Evolutionary conservation across 352 stramenopile genomes (phyloP).

Genomic region (Globisporangium radiosum): DNA sequence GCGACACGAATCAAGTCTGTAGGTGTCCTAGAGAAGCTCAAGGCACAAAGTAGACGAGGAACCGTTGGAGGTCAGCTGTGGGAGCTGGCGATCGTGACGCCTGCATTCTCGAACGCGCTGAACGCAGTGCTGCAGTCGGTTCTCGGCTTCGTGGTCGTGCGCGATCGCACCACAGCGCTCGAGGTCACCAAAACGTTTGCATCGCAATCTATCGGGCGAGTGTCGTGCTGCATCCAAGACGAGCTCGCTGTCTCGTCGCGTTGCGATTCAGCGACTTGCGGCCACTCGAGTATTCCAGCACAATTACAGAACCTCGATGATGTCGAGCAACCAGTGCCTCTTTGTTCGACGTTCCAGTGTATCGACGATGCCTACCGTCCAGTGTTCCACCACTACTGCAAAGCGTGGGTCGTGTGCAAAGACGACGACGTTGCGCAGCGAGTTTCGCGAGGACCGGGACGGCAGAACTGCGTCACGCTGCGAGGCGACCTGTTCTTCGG

Average conservation of each 20-base stretch:
- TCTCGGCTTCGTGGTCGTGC: conserved; percentile 15
- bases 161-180: conserved; percentile 11
- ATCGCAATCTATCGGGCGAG: conserved; percentile 11
- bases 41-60: background rate
- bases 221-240: conserved; percentile 21
- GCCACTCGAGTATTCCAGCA: background rate
- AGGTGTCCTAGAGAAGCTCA: background rate
- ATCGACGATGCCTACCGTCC: conserved; percentile 5
- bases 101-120: conserved; percentile 7
- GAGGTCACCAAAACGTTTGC: conserved; percentile 13
- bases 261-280: background rate
- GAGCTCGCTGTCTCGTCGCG: conserved; percentile 8
- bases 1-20: background rate
- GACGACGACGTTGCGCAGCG: conserved; percentile 11
- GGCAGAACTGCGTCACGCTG: conserved; percentile 16
- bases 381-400: conserved; percentile 17
- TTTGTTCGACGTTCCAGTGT: conserved; percentile 15
- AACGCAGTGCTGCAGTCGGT: conserved; percentile 16
- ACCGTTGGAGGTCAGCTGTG: background rate
- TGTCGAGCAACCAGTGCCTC: conserved; percentile 4
- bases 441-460: background rate
- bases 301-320: background rate
- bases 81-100: background rate
- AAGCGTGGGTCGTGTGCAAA: conserved; percentile 16
- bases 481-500: conserved; percentile 21